Evolutionary conservation across 2,329 filamentous ascomycete species (phyloP).

Genomic region (Monilinia vaccinii-corymbosi): DNA sequence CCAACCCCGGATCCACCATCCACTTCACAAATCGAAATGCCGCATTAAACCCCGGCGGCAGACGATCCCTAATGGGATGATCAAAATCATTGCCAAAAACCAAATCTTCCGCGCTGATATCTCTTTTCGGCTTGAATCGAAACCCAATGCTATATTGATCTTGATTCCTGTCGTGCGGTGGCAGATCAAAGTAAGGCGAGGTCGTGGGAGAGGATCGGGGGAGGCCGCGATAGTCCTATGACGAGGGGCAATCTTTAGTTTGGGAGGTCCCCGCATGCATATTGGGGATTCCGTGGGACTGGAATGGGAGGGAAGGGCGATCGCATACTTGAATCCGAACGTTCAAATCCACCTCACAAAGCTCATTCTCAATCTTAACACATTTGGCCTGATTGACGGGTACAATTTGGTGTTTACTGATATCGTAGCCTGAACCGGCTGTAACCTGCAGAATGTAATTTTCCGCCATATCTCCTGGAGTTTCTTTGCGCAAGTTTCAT

Average conservation of each 20-base stretch:
- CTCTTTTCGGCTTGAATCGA: conserved; percentile 60
- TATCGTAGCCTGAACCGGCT: conserved; percentile 68
- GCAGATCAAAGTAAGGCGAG: conserved; percentile 67
- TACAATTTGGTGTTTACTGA: conserved; percentile 61
- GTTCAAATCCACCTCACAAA: conserved; percentile 58
- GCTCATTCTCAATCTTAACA: conserved; percentile 51
- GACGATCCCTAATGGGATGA: conserved; percentile 71
- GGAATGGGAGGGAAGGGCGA: conserved; percentile 27
- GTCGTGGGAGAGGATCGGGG: conserved; percentile 59
- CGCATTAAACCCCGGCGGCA: conserved; percentile 79
- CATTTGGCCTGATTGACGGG: conserved; percentile 63
- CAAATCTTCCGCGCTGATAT: conserved; percentile 43
- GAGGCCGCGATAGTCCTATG: conserved; percentile 53
- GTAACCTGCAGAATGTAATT: conserved; percentile 77
- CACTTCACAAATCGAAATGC: conserved; percentile 81
- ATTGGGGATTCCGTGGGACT: neutral
- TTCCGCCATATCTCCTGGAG: conserved; percentile 42
- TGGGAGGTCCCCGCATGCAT: too few species aligned
- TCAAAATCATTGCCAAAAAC: conserved; percentile 97
- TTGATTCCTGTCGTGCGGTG: conserved; percentile 52
- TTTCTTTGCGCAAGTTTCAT: neutral
- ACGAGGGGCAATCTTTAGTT: conserved; percentile 6
- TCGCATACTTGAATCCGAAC: conserved; percentile 61
- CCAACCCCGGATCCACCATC: conserved; percentile 84
- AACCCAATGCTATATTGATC: conserved; percentile 85